A percentile compares a stretch with the other conserved stretches of the same genome.
phyloP scores from a whole-genome alignment of 148 eudicot species.

The Persicaria tinctoria region DNA sequence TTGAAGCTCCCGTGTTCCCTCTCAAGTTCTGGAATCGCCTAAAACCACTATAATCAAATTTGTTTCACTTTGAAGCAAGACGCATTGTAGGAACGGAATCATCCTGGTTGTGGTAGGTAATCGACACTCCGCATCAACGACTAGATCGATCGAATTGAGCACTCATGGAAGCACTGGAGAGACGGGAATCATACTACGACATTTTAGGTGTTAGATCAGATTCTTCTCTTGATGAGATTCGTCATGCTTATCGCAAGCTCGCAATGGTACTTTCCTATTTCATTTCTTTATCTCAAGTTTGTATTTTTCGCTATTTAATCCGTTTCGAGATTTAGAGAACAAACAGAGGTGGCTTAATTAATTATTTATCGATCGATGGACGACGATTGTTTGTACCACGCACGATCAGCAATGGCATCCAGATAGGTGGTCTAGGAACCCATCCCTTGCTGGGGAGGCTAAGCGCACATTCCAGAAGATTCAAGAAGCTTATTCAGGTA shows the following conservation, averaged over 20 bases:
- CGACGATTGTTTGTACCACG: too few relatives aligned
- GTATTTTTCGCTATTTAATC: too few relatives aligned
- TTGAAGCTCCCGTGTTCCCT: too few relatives aligned
- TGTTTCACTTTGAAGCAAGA: too few relatives aligned
- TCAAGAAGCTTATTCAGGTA: conserved; percentile 93
- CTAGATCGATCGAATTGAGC: too few relatives aligned
- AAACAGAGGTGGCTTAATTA: too few relatives aligned
- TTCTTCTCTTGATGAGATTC: conserved; percentile 46
- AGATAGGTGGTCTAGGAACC: conserved; percentile 57
- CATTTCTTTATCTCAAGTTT: background rate
- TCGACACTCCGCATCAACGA: too few relatives aligned
- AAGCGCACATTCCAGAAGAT: conserved; percentile 76
- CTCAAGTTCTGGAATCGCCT: background rate
- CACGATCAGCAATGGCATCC: conserved; percentile 85
- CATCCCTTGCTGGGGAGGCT: conserved; percentile 50
- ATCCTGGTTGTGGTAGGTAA: too few relatives aligned
- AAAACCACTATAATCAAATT: background rate
- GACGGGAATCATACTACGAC: conserved; percentile 35
- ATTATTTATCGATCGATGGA: too few relatives aligned
- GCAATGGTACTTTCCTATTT: conserved; percentile 51
- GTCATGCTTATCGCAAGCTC: conserved; percentile 71
- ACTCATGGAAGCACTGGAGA: background rate
- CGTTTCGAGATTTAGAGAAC: too few relatives aligned
- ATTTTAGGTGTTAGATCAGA: conserved; percentile 39
- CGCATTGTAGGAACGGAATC: background rate